Conservation (phyloP, 352 stramenopile genomes). For the Achlya hypogyna region DNA sequence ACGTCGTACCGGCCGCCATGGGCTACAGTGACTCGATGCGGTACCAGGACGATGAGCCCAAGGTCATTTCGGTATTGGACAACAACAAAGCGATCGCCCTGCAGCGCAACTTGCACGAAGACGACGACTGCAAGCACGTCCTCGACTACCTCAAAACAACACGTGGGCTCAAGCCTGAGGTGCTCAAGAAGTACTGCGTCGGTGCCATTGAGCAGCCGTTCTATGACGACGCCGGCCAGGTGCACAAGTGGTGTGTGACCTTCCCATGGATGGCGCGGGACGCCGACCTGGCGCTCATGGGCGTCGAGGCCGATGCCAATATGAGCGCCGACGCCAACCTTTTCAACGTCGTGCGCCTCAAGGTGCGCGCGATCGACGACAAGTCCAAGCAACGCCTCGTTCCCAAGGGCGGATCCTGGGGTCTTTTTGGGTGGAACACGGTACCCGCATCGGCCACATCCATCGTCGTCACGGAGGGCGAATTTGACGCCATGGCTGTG, state of each 20-base stretch:
- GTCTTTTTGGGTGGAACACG: conserved; percentile 99
- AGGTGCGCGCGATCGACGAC: conserved; percentile 74
- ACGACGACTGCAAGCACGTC: conserved; percentile 48
- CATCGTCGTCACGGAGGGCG: conserved; percentile 96
- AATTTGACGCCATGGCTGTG: conserved; percentile 97
- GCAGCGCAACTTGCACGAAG: conserved; percentile 68
- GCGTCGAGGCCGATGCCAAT: conserved; percentile 27
- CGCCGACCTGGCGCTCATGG: conserved; percentile 79
- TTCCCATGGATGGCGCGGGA: conserved; percentile 94
- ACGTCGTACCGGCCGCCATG: conserved; percentile 15
- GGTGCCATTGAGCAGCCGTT: conserved; percentile 84
- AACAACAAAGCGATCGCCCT: conserved; percentile 79
- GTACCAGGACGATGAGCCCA: conserved; percentile 28
- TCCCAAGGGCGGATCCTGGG: conserved; percentile 91
- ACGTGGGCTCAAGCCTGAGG: conserved; percentile 53
- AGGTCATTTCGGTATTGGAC: conserved; percentile 70
- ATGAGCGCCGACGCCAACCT: conserved; percentile 52
- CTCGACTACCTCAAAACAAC: conserved; percentile 61
- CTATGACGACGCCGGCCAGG: conserved; percentile 41
- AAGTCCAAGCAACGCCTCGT: conserved; percentile 83
- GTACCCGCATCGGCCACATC: conserved; percentile 76
- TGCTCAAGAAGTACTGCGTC: conserved; percentile 84
- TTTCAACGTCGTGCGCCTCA: conserved; percentile 74
- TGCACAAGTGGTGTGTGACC: conserved; percentile 79
- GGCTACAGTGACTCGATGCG: conserved; percentile 10